Conservation (phyloP, 495 filamentous ascomycete genomes). For the Polyplosphaeria fusca region DNA sequence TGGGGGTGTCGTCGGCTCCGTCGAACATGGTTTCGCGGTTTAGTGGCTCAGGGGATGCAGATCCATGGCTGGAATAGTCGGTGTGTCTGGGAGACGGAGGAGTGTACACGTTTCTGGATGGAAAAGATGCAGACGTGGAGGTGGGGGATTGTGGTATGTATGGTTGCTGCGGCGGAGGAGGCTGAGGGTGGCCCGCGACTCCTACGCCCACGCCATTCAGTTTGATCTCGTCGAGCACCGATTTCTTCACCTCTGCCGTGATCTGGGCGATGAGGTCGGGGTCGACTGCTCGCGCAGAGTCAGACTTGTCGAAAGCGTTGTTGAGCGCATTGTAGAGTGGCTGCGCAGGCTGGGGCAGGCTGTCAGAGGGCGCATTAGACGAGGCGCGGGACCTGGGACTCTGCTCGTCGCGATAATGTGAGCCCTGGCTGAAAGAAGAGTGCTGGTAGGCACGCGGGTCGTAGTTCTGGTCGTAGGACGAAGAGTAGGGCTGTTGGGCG, state of each 20-base stretch:
- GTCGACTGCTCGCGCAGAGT: constrained; percentile 37
- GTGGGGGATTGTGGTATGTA: constrained; percentile 26
- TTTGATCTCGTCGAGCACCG: constrained; percentile 40
- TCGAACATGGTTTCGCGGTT: constrained; percentile 24
- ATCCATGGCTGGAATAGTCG: constrained; percentile 29
- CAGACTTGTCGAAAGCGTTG: constrained; percentile 41
- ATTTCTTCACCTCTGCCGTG: constrained; percentile 36
- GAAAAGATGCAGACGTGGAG: constrained; percentile 34
- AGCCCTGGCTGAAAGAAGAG: constrained; percentile 1
- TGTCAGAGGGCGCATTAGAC: constrained; percentile 30
- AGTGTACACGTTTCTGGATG: constrained; percentile 43
- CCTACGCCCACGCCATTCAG: constrained; percentile 18
- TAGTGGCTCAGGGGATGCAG: constrained; percentile 29
- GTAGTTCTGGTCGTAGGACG: constrained; percentile 22
- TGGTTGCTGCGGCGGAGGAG: constrained; percentile 28
- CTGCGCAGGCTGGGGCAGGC: constrained; percentile 22
- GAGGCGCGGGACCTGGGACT: constrained; percentile 34
- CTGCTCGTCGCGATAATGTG: constrained; percentile 15
- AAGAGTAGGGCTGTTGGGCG: constrained; percentile 13
- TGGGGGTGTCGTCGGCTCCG: constrained; percentile 44
- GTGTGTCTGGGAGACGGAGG: constrained; percentile 40
- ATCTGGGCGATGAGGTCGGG: constrained; percentile 42
- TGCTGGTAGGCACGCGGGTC: constrained; percentile 19
- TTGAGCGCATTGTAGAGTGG: constrained; percentile 42
- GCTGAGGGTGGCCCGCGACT: constrained; percentile 13